Conservation (phyloP, 148 eudicot species). For the Vaccinium corymbosum region DNA sequence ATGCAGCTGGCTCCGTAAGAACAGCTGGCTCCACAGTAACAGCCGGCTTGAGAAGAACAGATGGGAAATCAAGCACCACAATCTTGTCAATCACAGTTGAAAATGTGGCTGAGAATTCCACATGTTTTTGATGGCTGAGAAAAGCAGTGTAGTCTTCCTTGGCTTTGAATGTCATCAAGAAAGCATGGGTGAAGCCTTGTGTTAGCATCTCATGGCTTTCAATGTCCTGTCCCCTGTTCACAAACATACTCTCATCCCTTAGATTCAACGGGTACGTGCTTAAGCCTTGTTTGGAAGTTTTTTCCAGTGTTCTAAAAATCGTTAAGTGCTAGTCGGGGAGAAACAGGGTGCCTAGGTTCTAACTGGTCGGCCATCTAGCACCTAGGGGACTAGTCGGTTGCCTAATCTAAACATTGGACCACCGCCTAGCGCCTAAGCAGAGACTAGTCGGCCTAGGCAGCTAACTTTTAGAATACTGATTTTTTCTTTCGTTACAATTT, state of each 20-base stretch:
- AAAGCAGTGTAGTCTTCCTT: constrained; percentile 61
- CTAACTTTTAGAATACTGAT: too few relatives aligned
- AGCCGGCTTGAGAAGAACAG: constrained; percentile 50
- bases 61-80: constrained; percentile 76
- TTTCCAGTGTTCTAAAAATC: neutral
- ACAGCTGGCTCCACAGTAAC: constrained; percentile 35
- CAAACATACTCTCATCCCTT: neutral
- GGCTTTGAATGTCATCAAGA: constrained; percentile 62
- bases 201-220: constrained; percentile 81
- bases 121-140: constrained; percentile 59
- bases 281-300: neutral
- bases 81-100: constrained; percentile 61
- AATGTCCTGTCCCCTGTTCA: constrained; percentile 69
- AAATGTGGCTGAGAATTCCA: constrained; percentile 63
- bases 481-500: too few relatives aligned
- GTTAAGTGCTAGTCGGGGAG: too few relatives aligned
- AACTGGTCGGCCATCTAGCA: too few relatives aligned
- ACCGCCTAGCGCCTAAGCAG: too few relatives aligned
- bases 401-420: too few relatives aligned
- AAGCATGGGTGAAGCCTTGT: constrained; percentile 89
- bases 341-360: too few relatives aligned
- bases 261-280: neutral
- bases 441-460: too few relatives aligned
- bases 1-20: neutral
- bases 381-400: too few relatives aligned